Conservation (phyloP, 1,284 basidiomycete genomes). For the Singerocomus inundabilis region DNA sequence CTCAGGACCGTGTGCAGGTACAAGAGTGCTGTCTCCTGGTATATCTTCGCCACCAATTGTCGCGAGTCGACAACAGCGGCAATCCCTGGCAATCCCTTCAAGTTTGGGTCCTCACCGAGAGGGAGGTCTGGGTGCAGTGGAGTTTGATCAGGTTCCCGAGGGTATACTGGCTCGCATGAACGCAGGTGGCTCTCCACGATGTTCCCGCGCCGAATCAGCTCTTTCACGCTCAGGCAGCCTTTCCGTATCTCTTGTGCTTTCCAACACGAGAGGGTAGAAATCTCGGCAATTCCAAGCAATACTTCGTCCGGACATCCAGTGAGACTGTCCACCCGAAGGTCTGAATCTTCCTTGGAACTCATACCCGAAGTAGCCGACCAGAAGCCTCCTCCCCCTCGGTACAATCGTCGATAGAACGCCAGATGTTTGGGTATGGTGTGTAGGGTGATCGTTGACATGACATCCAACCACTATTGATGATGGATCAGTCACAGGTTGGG, state of each 20-base stretch:
- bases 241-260: constrained; percentile 59
- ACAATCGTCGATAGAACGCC: constrained; percentile 60
- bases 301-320: constrained; percentile 75
- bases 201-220: constrained; percentile 65
- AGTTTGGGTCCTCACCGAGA: constrained; percentile 24
- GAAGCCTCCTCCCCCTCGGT: constrained; percentile 40
- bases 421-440: constrained; percentile 65
- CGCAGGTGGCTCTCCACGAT: constrained; percentile 63
- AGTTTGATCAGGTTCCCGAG: constrained; percentile 34
- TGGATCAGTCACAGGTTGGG: constrained; percentile 6
- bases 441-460: constrained; percentile 63
- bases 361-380: constrained; percentile 34
- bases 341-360: constrained; percentile 29
- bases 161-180: constrained; percentile 33
- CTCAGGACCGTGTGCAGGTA: constrained; percentile 72
- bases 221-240: constrained; percentile 64
- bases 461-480: constrained; percentile 65
- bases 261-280: constrained; percentile 73
- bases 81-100: constrained; percentile 27
- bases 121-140: constrained; percentile 41
- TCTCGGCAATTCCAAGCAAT: constrained; percentile 72
- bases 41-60: constrained; percentile 54
- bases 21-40: constrained; percentile 63
- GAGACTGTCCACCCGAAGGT: constrained; percentile 59
- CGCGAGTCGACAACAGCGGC: constrained; percentile 42